Evolutionary conservation across 495 filamentous ascomycete genomes (phyloP), one percentile per base, ranked within the genome.

Genomic region (Aspergillus sparsus): DNA sequence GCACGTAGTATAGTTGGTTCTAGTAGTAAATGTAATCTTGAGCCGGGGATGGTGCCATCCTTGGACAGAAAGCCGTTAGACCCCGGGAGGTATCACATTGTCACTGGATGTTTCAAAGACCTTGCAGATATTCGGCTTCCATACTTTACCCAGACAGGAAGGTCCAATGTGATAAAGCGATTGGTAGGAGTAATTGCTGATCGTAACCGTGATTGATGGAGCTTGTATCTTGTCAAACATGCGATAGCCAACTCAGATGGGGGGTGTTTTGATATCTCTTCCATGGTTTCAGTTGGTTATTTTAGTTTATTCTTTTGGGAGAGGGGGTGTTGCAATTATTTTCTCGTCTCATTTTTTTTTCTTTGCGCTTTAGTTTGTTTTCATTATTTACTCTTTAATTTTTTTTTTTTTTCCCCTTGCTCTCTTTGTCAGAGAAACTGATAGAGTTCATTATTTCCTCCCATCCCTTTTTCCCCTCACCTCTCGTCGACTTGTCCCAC

Each of bases 11-110:
- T 21, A 18, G 27, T 47, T 27, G 3, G 21, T 27, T 27, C 3
- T 1, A 27, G 21, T 3, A 27, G 21, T 27, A 27, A 27, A 27
- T 27, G 21, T 27, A 27, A 27, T 27, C 21, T 27, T 47, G 44
- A 15, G 44, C 44, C 15, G 44, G 44, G 15, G 16, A 10, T 47
- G 44, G 44, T 47, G 44, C 44, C 44, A 47, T 47, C n/a, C 44
- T 18, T 47, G 44, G 44, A 47, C 1, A 18, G 13, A 18, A 15
- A 21, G 12, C 39, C 39, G 39, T 15, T 42, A 13, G 39, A 42
- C 15, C 12, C 12, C 39, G 5, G 39, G 12, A 2, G 39, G 12
- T 41, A 13, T 10, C 37, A 5, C 3, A 41, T 41, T 11, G 7
- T 41, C 37, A n/a, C 37, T 41, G 37, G 42, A n/a, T 13, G 42